phyloP scores from a whole-genome alignment of 2,329 filamentous ascomycete genomes.

The Chaetomiaceae sp. region DNA sequence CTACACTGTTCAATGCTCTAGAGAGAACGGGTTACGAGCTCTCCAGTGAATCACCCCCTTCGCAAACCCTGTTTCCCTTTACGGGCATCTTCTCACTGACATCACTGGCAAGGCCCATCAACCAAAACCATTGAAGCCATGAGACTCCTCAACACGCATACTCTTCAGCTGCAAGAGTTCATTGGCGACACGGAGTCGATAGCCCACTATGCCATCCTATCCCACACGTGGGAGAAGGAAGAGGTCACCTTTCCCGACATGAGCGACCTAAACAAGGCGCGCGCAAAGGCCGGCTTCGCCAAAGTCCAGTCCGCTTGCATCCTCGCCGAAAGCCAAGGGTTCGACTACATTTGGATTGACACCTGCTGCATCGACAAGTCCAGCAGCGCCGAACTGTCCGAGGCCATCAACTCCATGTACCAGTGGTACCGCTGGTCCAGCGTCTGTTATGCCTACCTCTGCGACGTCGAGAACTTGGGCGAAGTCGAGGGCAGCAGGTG shows the following conservation, averaged over 20 bases:
- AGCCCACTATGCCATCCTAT: conserved; percentile 10
- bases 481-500: background rate
- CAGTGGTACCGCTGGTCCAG: background rate
- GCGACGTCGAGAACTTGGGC: background rate
- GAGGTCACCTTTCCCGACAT: conserved; percentile 7
- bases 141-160: conserved; percentile 2
- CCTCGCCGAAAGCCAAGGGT: background rate
- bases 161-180: conserved; percentile 7
- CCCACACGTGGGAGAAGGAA: conserved; percentile 7
- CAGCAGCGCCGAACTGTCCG: conserved; percentile 9
- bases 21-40: no score
- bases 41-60: no score
- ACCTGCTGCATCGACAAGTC: conserved; percentile 15
- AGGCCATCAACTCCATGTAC: conserved; percentile 13
- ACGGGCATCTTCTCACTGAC: no score
- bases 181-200: background rate
- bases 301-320: background rate
- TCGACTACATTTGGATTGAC: conserved; percentile 9
- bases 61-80: no score
- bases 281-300: background rate
- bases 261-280: background rate
- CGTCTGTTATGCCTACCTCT: conserved; percentile 9
- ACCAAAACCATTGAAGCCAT: no score
- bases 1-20: no score
- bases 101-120: no score